Base-by-base conservation (phyloP, 2,329 filamentous ascomycete genomes). In the Xylaria sp. region DNA sequence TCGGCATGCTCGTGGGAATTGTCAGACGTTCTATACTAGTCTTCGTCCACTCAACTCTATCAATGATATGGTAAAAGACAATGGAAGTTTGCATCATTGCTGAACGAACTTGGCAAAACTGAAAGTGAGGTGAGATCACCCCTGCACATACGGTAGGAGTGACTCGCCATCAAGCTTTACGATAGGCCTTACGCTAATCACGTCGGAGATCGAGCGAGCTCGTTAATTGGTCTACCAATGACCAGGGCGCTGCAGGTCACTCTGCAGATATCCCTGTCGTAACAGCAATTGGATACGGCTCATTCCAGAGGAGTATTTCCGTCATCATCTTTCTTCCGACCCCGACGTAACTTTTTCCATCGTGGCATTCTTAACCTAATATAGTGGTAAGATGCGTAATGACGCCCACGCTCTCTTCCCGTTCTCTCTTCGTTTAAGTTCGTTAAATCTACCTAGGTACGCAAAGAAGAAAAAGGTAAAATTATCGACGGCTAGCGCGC, bases 81-180 rank as follows among this genome's bases (percentile, higher is more conserved):
- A 20, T 54, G 58, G 33, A 53, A 51, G 31, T 25, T 36, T 25
- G 38, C 38, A 57, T 59, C 29, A 31, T 38, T 49, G n/a, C 20
- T 67, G 49, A 44, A 55, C 61, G 5, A 53, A 61, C 50, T 57
- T 47, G 56, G 55, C 42, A 47, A 6, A 64, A 47, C 53, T 54
- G 59, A 66, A 55, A 49, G 50, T 44, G 57, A 65, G 62, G 57
- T 65, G 45, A 62, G 51, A 68, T 47, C 38, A 29, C 56, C 64
- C 59, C 38, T 62, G 22, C 17, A 38, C 42, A 50, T 25, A 11
- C 20, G 39, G 51, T 53, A 13, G 7, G 53, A 42, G 53, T 42
- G 36, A 55, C 53, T 55, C 22, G 44, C 57, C 44, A 54, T 60
- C 39, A 33, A 57, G 20, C 57, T 57, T 42, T 47, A 31, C 13